Evolutionary conservation across 441 rosid genomes (phyloP), one percentile per base, ranked within the genome.

Genomic region (Croton laevigatus): DNA sequence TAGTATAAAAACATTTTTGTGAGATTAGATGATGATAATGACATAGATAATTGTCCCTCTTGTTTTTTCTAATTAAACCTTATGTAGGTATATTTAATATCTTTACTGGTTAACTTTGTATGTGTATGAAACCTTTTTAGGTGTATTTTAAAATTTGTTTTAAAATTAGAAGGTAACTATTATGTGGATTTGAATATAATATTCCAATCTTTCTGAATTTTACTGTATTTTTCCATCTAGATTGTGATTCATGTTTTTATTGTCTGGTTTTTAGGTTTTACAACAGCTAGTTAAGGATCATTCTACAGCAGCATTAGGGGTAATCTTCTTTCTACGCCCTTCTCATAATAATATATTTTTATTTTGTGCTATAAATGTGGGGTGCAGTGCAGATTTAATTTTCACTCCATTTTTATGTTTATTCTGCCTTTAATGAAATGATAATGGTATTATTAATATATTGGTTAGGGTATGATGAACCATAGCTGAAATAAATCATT

Each of bases 231-330:
- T 45, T 11, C 8, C 12, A 17, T 6, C 45, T 46, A 45, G 38
- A 8, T 65, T 52, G 40, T 65, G 49, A 27, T 42, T 59, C 61
- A 14, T 10, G 22, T 27, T 62, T 40, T 74, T 42, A 27, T 57
- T 11, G 20, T 73, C 60, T n/a, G n/a, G n/a, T n/a, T n/a, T 64
- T 67, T 77, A 87, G 91, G 83, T 87, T 38, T 75, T 87, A 49
- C 66, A 38, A 34, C 66, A 60, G 74, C 69, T 87, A 68, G 85
- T 77, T 36, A 63, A 71, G 53, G 81, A 83, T 14, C 71, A 87
- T 75, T 87, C 89, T 69, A 57, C 85, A 0, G 65, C 62, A 42
- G 69, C 79, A 64, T 74, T 85, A 5, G 89, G 91, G 73, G 91
- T 87, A 87, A 76, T 69, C 62, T 32, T 66, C 48, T 46, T 67